These are phyloP conservation scores for Naganishia sp. DNA, from an alignment of 1,284 basidiomycete genomes.

Conservation along the genomic window DNA sequence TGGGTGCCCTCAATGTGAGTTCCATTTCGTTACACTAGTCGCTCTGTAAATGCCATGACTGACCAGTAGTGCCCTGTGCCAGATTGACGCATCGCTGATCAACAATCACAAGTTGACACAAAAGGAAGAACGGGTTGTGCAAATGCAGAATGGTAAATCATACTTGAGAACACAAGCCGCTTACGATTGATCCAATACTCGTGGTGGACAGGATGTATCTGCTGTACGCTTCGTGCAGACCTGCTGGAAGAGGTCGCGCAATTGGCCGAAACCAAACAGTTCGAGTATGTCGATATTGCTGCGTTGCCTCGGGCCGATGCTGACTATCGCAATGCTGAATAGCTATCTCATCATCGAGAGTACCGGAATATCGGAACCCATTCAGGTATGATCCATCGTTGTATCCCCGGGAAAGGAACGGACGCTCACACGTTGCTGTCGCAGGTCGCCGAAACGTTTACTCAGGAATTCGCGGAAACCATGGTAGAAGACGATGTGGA, in stretches of 20 bases:
- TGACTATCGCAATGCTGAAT: slow-evolving; percentile 7
- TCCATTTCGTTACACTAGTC: not conserved
- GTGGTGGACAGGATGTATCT: slow-evolving; percentile 53
- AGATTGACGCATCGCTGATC: slow-evolving; percentile 56
- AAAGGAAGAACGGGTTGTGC: slow-evolving; percentile 54
- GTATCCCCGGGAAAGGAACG: slow-evolving; percentile 7
- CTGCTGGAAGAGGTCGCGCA: slow-evolving; percentile 56
- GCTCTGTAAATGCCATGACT: not conserved
- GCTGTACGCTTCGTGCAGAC: slow-evolving; percentile 58
- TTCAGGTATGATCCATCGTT: slow-evolving; percentile 45
- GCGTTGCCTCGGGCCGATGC: no score
- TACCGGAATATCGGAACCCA: slow-evolving; percentile 56
- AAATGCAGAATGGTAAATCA: slow-evolving; percentile 54
- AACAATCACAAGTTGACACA: slow-evolving; percentile 53
- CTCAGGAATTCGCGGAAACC: slow-evolving; percentile 50
- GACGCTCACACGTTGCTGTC: slow-evolving; percentile 10
- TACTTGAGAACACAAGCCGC: not conserved
- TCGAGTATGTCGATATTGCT: slow-evolving; percentile 42
- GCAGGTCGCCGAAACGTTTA: slow-evolving; percentile 54
- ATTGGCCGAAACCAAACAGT: slow-evolving; percentile 49
- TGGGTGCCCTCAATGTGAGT: slow-evolving; percentile 49
- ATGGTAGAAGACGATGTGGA: slow-evolving; percentile 47
- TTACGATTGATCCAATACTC: not conserved
- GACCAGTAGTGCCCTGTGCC: slow-evolving; percentile 13
- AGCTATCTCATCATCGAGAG: slow-evolving; percentile 56